Evolutionary conservation across 805 yeast species (phyloP), one percentile per base, ranked within the genome.

Genomic region (Isabelozyma rhagii): DNA sequence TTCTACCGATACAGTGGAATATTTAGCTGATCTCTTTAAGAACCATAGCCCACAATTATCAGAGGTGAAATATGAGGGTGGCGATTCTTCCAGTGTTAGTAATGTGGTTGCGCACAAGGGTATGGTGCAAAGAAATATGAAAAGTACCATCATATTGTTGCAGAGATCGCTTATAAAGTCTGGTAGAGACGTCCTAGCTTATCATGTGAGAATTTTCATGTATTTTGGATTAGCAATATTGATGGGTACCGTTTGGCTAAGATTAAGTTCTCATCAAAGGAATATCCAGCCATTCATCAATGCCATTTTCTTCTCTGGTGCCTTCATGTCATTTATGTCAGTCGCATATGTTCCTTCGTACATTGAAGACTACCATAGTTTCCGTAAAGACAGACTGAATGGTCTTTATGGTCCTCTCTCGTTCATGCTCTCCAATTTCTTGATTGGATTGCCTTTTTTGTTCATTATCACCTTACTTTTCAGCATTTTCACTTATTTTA

Each of bases 311-410:
- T 72, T 71, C 55, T 66, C 71, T 14, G 75, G 74, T n/a, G 76
- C 77, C 8, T 72, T 72, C 55, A 71, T 71, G 75, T 69, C 74
- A n/a, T 71, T 71, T 51, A 71, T 71, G 76, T 61, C 74, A 1
- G 77, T 71, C 34, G 76, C 75, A 3, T 70, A 70, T 50, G 67
- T 72, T 47, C 76, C 75, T 11, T 62, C 76, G 8, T 70, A 61
- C 49, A 51, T 71, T 15, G 75, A 70, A 52, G 75, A 70, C 48
- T 63, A 55, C 48, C 49, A 53, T 7, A 47, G 66, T 13, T 71
- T 54, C 53, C 56, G 53, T 40, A 64, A 68, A 50, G 75, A 71
- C 40, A 51, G 61, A n/a, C 47, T 56, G 47, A 71, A 72, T 50
- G 75, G 75, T 11, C 51, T 71, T 29, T 70, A 69, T 53, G 75